Evolutionary conservation across 1,139 yeast species (phyloP).

Genomic region (Geotrichum reessii): DNA sequence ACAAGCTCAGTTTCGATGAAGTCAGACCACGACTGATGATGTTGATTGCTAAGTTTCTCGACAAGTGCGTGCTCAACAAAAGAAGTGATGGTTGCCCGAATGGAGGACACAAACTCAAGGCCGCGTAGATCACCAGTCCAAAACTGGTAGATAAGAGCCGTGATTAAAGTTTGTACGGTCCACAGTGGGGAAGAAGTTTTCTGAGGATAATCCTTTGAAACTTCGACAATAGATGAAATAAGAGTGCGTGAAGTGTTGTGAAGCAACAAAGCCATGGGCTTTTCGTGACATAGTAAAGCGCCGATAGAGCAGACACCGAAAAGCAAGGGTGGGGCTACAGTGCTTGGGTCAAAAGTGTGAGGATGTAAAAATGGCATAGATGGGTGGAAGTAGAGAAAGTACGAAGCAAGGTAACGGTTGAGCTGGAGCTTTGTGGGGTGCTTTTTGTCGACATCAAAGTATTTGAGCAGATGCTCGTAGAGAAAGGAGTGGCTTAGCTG

Average conservation of each 20-base stretch:
- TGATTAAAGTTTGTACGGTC: conserved; percentile 33
- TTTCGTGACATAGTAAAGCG: conserved; percentile 32
- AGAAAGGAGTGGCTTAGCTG: neutral
- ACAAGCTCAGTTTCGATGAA: conserved; percentile 27
- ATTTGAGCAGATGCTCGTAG: neutral
- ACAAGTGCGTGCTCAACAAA: conserved; percentile 20
- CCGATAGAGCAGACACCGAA: conserved; percentile 36
- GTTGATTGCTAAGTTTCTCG: conserved; percentile 9
- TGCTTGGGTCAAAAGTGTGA: conserved; percentile 30
- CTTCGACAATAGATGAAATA: conserved; percentile 20
- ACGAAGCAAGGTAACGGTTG: conserved; percentile 33
- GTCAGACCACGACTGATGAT: conserved; percentile 4
- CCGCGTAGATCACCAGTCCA: conserved; percentile 36
- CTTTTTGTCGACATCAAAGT: neutral
- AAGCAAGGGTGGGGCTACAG: conserved; percentile 33
- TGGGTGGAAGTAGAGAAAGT: conserved; percentile 35
- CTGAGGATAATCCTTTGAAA: conserved; percentile 10
- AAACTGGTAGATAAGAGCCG: conserved; percentile 31
- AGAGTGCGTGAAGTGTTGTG: conserved; percentile 29
- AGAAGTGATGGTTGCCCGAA: conserved; percentile 28
- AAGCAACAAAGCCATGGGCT: conserved; percentile 29
- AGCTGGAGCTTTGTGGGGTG: conserved; percentile 29
- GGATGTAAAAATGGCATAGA: conserved; percentile 34
- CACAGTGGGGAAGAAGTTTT: conserved; percentile 26
- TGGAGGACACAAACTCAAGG: conserved; percentile 30